Percentiles rank a stretch among this genome's conserved stretches.
Conservation (phyloP, 495 filamentous ascomycete genomes). For the Aspergillus panamensis region DNA sequence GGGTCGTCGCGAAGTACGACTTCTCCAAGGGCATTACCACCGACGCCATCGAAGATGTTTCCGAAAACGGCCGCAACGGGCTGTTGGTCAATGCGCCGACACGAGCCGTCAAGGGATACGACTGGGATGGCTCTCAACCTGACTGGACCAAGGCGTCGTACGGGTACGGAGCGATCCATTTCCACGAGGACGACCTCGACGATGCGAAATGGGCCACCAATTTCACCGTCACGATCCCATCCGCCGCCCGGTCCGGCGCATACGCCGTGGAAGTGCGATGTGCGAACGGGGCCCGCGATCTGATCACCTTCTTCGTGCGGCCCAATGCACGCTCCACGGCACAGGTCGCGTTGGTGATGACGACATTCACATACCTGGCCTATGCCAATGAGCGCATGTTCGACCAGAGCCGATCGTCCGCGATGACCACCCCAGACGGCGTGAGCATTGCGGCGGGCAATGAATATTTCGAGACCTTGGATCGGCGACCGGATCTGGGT, state of each 20-base stretch:
- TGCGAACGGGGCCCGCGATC: background rate
- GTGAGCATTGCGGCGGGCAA: slow-evolving; percentile 7
- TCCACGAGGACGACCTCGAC: slow-evolving; percentile 5
- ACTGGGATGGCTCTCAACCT: slow-evolving; percentile 18
- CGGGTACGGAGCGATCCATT: background rate
- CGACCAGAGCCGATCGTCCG: slow-evolving; percentile 17
- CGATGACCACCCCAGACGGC: slow-evolving; percentile 19
- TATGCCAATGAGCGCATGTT: slow-evolving; percentile 32
- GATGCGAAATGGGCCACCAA: slow-evolving; percentile 1
- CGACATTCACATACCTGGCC: slow-evolving; percentile 28
- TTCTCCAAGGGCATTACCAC: slow-evolving; percentile 2
- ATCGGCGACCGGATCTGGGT: slow-evolving; percentile 22
- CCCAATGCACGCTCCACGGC: slow-evolving; percentile 1
- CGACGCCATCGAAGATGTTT: background rate
- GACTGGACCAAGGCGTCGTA: background rate
- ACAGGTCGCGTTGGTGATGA: background rate
- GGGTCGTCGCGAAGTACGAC: background rate
- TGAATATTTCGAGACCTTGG: slow-evolving; percentile 12
- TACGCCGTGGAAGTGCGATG: background rate
- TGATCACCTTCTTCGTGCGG: slow-evolving; percentile 15
- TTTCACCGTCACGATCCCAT: background rate
- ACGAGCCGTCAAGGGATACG: slow-evolving; percentile 22
- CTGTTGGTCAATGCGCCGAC: slow-evolving; percentile 22
- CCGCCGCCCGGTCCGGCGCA: background rate
- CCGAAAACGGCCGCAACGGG: background rate